Base-by-base conservation (phyloP, 345 rosid species). In the Eucalyptus lansdowneana region DNA sequence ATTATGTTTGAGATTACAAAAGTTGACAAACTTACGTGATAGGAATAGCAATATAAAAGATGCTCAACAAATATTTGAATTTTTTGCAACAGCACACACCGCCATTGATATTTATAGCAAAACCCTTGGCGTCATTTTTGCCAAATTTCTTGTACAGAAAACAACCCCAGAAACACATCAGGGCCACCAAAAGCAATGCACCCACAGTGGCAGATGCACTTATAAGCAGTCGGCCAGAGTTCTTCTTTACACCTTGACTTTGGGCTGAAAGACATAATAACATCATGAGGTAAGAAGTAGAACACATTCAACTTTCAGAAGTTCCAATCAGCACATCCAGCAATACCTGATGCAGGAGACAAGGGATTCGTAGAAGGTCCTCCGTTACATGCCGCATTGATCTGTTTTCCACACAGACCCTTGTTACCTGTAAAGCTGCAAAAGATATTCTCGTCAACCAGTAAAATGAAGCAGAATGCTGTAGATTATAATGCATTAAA, bases 101-200 rank as follows among this genome's bases (percentile, higher is more conserved):
- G 94, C 97, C 98, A 90, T 97, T 94, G 80, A 97, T 97, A 91
- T 95, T 98, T 94, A 95, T 95, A 25, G 97, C 99, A 45, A 97
- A 94, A 90, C 95, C 94, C 93, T 89, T 92, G 89, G 92, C 90
- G 89, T 95, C 99, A 92, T 92, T 96, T 94, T 95, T 98, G 91
- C 97, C 98, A 88, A 98, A 95, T 95, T 97, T 98, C 94, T 97
- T 98, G 90, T 96, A 98, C 87, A 98, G 96, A 94, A 98, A 97
- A 94, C 99, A 98, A 47, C 99, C 99, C 99, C 98, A 98, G 88
- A 96, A 98, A 91, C 99, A 96, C 99, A 98, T 98, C 86, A 98
- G 99, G 69, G 99, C 99, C 92, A 98, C 99, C 90, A 98, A 93
- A 92, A 98, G 99, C 80, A 98, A 93, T 81, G 99, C 99, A 87